Conservation (phyloP, 2,329 filamentous ascomycete species). For the Scedosporium apiospermum region DNA sequence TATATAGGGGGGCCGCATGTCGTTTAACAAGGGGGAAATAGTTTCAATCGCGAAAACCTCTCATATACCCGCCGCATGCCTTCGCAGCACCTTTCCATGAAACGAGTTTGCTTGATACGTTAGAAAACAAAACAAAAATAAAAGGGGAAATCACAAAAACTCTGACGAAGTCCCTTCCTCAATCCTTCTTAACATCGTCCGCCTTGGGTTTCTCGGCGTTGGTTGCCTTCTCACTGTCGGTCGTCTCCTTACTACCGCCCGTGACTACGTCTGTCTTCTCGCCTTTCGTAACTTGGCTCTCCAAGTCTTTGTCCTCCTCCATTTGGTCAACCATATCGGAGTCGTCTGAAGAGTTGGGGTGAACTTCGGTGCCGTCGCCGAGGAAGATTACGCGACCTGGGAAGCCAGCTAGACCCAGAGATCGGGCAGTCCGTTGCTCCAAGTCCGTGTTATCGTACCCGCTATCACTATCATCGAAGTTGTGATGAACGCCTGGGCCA, state of each 20-base stretch:
- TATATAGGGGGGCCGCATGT: neutral
- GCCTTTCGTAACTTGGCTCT: constrained; percentile 70
- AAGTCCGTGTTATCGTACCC: constrained; percentile 69
- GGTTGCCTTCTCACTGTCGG: constrained; percentile 10
- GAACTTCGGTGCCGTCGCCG: constrained; percentile 87
- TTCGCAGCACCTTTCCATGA: neutral
- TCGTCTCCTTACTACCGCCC: constrained; percentile 13
- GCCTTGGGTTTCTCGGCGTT: constrained; percentile 10
- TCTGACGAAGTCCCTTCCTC: neutral
- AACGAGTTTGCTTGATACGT: constrained; percentile 1
- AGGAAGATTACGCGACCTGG: constrained; percentile 87
- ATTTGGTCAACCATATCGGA: constrained; percentile 86
- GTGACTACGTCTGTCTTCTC: constrained; percentile 6
- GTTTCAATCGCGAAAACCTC: neutral
- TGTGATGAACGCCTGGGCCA: constrained; percentile 71
- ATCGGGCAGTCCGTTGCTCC: constrained; percentile 37
- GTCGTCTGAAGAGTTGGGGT: constrained; percentile 72
- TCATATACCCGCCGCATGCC: neutral
- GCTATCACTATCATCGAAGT: constrained; percentile 71
- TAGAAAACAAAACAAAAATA: neutral
- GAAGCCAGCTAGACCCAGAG: constrained; percentile 60
- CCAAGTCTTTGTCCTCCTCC: constrained; percentile 78
- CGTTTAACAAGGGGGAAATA: neutral
- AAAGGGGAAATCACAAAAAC: neutral
- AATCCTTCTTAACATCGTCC: neutral